Percentiles rank a stretch among this genome's conserved stretches.
Evolutionary conservation across 768 basidiomycete species (phyloP).

Genomic region (Dentipellis sp.): DNA sequence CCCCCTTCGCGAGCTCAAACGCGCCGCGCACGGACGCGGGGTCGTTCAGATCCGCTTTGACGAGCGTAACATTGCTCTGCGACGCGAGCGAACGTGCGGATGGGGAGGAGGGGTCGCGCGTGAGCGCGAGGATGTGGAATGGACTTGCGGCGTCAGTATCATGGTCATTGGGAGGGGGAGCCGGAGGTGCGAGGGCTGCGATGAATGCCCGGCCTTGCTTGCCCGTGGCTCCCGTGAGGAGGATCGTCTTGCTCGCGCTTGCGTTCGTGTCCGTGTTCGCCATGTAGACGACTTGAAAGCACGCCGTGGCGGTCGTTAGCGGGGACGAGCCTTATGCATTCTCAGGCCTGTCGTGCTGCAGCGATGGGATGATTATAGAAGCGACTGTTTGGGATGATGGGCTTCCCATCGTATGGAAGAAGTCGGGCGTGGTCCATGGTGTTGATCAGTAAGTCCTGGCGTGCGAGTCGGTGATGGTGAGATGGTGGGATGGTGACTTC

Average conservation of each 20-base stretch:
- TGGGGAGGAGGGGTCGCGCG: background rate
- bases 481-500: too few relatives aligned
- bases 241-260: background rate
- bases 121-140: background rate
- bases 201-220: background rate
- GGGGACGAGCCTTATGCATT: too few relatives aligned
- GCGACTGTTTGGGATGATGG: too few relatives aligned
- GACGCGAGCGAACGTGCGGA: background rate
- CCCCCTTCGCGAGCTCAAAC: background rate
- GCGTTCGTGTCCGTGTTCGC: background rate
- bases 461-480: too few relatives aligned
- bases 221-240: background rate
- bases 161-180: background rate
- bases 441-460: too few relatives aligned
- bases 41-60: background rate
- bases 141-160: background rate
- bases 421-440: too few relatives aligned
- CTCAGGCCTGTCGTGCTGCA: too few relatives aligned
- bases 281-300: too few relatives aligned
- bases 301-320: too few relatives aligned
- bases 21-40: background rate
- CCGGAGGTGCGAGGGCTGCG: conserved; percentile 22
- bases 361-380: too few relatives aligned
- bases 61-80: background rate
- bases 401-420: too few relatives aligned